Conservation (phyloP, 129 eudicot species). For the Pittosporum tobira region DNA sequence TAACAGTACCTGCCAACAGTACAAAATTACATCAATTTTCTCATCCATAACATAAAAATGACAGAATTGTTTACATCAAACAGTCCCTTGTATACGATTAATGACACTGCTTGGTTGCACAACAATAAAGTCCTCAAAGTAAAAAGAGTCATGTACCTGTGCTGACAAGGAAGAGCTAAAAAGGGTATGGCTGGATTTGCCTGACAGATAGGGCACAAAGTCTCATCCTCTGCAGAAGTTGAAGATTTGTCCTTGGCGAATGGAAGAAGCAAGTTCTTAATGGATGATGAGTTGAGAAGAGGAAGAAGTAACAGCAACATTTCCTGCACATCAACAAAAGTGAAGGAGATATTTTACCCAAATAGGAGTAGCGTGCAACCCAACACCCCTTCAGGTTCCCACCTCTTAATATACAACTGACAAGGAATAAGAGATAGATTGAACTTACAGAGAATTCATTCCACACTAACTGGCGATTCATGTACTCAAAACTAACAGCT, state of each 20-base stretch:
- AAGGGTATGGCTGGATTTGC: slow-evolving; percentile 69
- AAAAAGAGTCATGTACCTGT: slow-evolving; percentile 44
- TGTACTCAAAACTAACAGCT: slow-evolving; percentile 97
- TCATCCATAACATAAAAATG: too few relatives aligned
- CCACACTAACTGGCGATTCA: slow-evolving; percentile 99
- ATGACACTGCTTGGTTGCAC: not conserved
- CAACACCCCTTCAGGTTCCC: not conserved
- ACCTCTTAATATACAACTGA: too few relatives aligned
- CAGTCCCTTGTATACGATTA: not conserved
- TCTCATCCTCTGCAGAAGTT: slow-evolving; percentile 58
- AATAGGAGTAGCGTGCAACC: not conserved
- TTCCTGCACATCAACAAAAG: slow-evolving; percentile 54
- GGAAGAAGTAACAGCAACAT: slow-evolving; percentile 96
- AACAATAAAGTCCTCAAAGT: not conserved
- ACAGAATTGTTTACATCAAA: not conserved
- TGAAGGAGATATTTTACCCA: not conserved
- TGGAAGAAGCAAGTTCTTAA: slow-evolving; percentile 67
- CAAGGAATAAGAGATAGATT: not conserved
- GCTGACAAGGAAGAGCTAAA: slow-evolving; percentile 94
- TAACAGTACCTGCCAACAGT: slow-evolving; percentile 53
- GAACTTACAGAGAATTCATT: slow-evolving; percentile 87
- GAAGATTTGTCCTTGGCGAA: slow-evolving; percentile 80
- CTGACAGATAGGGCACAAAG: slow-evolving; percentile 88
- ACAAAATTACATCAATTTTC: slow-evolving; percentile 9
- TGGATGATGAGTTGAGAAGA: slow-evolving; percentile 84